These are phyloP conservation scores for Extremus antarcticus DNA, from an alignment of 495 filamentous ascomycete genomes.

Conservation along the genomic window DNA sequence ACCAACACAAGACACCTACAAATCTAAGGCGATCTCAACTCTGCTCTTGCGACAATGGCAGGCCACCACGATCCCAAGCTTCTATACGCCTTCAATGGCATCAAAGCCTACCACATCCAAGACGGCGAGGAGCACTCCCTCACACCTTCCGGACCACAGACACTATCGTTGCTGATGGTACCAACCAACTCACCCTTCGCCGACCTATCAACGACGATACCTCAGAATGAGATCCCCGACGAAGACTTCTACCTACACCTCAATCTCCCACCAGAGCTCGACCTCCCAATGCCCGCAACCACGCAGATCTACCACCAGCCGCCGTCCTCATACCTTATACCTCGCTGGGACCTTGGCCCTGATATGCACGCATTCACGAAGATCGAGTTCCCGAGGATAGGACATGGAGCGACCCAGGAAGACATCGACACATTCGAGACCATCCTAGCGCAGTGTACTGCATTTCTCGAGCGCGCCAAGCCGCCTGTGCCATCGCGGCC, in stretches of 20 bases:
- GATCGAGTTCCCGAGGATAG: slow-evolving; percentile 73
- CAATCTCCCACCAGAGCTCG: slow-evolving; percentile 84
- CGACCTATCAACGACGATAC: slow-evolving; percentile 44
- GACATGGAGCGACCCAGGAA: slow-evolving; percentile 65
- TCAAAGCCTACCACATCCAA: slow-evolving; percentile 77
- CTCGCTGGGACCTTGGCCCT: slow-evolving; percentile 80
- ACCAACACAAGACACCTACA: no score
- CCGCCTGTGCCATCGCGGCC: slow-evolving; percentile 47
- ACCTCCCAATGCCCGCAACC: slow-evolving; percentile 78
- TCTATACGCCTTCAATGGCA: slow-evolving; percentile 73
- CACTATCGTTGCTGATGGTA: slow-evolving; percentile 85
- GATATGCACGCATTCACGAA: slow-evolving; percentile 81
- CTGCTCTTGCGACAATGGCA: slow-evolving; percentile 34
- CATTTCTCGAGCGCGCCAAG: slow-evolving; percentile 63
- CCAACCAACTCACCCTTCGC: slow-evolving; percentile 66
- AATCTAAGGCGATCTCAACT: no score
- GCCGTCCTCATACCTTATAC: slow-evolving; percentile 79
- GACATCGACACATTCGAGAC: slow-evolving; percentile 95
- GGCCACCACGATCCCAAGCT: slow-evolving; percentile 59
- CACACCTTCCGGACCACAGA: slow-evolving; percentile 77
- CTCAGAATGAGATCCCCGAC: slow-evolving; percentile 51
- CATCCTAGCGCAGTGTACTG: slow-evolving; percentile 89
- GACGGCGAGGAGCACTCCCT: slow-evolving; percentile 74
- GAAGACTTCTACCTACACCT: slow-evolving; percentile 95
- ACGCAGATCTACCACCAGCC: slow-evolving; percentile 94